Conservation (phyloP, 805 yeast species). For the Danielia reshetovae region DNA sequence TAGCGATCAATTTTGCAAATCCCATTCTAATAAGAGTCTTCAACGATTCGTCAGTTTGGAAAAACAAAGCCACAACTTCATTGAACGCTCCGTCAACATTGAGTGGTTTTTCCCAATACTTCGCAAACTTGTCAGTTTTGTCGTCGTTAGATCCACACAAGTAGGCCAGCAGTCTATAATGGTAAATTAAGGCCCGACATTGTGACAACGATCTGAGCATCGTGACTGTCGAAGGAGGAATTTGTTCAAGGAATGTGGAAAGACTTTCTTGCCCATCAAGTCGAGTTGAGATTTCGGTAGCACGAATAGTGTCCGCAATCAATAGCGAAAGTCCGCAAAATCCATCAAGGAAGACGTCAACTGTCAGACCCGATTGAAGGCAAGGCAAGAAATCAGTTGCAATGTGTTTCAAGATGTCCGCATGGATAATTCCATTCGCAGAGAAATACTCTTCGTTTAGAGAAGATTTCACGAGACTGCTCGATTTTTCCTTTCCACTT, state of each 20-base stretch:
- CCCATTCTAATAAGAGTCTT: constrained; percentile 31
- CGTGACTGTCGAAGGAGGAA: constrained; percentile 26
- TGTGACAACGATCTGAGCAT: constrained; percentile 43
- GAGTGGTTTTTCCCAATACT: constrained; percentile 21
- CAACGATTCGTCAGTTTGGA: constrained; percentile 45
- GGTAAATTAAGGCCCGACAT: constrained; percentile 23
- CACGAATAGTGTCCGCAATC: constrained; percentile 47
- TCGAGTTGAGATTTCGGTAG: constrained; percentile 58
- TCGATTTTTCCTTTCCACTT: constrained; percentile 2
- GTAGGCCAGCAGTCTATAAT: background rate
- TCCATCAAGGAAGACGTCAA: background rate
- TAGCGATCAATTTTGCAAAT: constrained; percentile 24
- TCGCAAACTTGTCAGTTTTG: constrained; percentile 15
- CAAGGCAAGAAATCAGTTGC: constrained; percentile 9
- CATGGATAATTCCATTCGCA: constrained; percentile 3
- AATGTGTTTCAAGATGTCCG: constrained; percentile 2
- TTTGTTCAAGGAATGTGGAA: constrained; percentile 20
- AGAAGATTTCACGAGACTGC: constrained; percentile 1
- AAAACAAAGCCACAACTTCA: constrained; percentile 36
- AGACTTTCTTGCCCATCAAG: constrained; percentile 32
- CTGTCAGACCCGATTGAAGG: background rate
- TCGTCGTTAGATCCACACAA: background rate
- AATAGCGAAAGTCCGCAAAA: constrained; percentile 3
- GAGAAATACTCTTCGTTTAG: constrained; percentile 19
- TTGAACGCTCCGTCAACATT: constrained; percentile 31